These are phyloP conservation scores for Penicillium riverlandense DNA, from an alignment of 495 filamentous ascomycete genomes.

Conservation along the genomic window DNA sequence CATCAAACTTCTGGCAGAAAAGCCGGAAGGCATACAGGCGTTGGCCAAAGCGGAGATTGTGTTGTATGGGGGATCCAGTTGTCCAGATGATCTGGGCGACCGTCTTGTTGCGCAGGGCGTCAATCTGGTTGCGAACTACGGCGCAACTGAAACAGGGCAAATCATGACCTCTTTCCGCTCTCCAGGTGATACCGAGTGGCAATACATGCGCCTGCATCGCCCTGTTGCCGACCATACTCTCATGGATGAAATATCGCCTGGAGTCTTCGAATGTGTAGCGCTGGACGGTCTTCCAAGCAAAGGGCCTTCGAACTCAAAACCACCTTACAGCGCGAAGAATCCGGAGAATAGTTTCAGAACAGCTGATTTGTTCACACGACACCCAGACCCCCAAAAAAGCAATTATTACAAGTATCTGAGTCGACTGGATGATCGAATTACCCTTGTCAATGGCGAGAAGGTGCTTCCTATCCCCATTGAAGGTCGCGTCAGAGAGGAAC, in stretches of 20 bases:
- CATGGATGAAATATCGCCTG: constrained; percentile 50
- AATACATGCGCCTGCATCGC: constrained; percentile 48
- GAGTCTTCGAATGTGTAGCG: constrained; percentile 52
- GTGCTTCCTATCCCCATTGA: constrained; percentile 60
- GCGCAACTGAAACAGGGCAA: constrained; percentile 48
- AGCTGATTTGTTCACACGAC: constrained; percentile 44
- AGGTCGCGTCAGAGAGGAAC: constrained; percentile 31
- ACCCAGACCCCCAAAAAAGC: constrained; percentile 34
- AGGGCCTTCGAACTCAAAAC: constrained; percentile 50
- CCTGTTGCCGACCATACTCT: constrained; percentile 28
- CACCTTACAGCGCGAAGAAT: constrained; percentile 48
- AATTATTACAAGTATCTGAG: constrained; percentile 55
- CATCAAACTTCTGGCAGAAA: constrained; percentile 47
- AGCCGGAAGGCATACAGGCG: constrained; percentile 35
- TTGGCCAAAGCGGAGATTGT: constrained; percentile 39
- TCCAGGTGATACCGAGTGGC: constrained; percentile 53
- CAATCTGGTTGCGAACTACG: constrained; percentile 46
- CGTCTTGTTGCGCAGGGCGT: constrained; percentile 47
- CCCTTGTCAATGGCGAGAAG: constrained; percentile 60
- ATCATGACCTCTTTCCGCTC: constrained; percentile 46
- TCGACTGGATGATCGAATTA: constrained; percentile 53
- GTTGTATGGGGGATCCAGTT: constrained; percentile 44
- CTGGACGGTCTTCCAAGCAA: constrained; percentile 56
- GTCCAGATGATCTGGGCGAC: constrained; percentile 51
- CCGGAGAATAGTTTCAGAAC: constrained; percentile 32